Evolutionary conservation across 805 yeast species (phyloP).

Genomic region (Tetrapisispora arboricola): DNA sequence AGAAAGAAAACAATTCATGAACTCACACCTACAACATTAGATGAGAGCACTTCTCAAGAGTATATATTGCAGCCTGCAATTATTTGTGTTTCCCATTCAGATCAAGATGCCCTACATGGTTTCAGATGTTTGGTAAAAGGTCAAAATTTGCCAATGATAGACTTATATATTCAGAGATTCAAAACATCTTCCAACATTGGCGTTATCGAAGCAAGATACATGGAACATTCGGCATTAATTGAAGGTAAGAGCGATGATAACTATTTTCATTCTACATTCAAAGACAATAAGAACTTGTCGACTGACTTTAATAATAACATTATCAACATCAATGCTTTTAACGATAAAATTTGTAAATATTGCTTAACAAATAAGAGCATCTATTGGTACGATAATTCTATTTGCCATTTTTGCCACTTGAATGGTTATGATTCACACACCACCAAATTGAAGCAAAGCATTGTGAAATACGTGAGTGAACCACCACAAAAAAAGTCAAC

Average conservation of each 20-base stretch:
- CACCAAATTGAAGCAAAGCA: background rate
- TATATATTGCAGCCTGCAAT: conserved; percentile 1
- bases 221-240: background rate
- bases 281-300: no score
- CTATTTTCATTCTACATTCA: no score
- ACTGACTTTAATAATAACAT: background rate
- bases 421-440: background rate
- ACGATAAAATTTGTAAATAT: conserved; percentile 6
- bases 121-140: background rate
- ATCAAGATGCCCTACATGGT: background rate
- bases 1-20: no score
- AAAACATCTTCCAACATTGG: background rate
- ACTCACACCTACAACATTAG: no score
- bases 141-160: background rate
- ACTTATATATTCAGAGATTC: background rate
- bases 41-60: no score
- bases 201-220: background rate
- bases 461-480: background rate
- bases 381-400: conserved; percentile 14
- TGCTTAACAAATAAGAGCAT: conserved; percentile 10
- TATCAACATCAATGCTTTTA: no score
- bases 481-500: no score
- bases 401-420: conserved; percentile 17
- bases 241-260: no score
- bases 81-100: conserved; percentile 5